phyloP scores from a whole-genome alignment of 345 rosid species.

The Garcia nutans region DNA sequence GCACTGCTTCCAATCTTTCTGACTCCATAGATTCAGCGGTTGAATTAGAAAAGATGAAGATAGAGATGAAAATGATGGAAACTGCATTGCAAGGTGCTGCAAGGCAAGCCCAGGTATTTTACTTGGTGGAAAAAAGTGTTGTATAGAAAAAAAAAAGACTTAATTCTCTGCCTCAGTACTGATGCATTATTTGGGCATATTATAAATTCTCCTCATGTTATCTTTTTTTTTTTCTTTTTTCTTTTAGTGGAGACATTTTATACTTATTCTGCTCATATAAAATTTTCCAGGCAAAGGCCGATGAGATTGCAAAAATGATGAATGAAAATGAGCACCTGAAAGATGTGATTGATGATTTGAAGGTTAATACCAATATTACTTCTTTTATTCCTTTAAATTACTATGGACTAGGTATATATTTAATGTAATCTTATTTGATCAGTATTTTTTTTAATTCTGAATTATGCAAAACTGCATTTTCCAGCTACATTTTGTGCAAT shows the following conservation, averaged over 20 bases:
- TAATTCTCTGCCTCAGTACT: neutral
- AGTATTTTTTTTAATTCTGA: neutral
- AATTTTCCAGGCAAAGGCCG: conserved; percentile 85
- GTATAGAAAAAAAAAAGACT: neutral
- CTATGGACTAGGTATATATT: neutral
- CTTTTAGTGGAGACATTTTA: neutral
- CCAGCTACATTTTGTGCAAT: neutral
- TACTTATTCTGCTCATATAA: neutral
- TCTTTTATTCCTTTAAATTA: neutral
- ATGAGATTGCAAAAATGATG: conserved; percentile 93
- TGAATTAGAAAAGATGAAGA: conserved; percentile 78
- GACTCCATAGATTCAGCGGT: conserved; percentile 40
- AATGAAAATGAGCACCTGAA: conserved; percentile 95
- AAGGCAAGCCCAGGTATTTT: conserved; percentile 96
- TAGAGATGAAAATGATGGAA: conserved; percentile 94
- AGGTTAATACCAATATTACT: conserved; percentile 52
- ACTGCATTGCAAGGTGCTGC: conserved; percentile 98
- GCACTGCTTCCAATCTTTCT: conserved; percentile 44
- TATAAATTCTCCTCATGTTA: neutral
- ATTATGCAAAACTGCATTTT: conserved; percentile 1
- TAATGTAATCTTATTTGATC: neutral
- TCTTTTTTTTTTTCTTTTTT: neutral
- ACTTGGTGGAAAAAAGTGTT: conserved; percentile 3
- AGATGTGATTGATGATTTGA: conserved; percentile 70
- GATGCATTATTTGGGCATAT: neutral